Base-by-base conservation (phyloP, 208 protist genomes). In the Leishmania tropica region DNA sequence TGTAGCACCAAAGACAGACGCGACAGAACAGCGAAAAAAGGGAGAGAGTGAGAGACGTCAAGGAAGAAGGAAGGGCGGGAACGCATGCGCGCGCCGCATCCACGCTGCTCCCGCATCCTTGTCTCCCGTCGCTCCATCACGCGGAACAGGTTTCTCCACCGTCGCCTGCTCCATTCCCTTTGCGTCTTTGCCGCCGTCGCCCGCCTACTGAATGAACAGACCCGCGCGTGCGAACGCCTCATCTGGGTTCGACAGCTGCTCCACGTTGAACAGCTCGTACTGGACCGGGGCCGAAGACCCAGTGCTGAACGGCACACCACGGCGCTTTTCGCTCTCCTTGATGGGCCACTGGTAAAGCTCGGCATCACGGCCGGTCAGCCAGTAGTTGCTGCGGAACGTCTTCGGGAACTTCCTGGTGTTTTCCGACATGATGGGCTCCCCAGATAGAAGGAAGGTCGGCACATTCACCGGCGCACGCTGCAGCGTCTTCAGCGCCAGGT, bases 261-360 rank as follows among this genome's bases (percentile, higher is more conserved):
- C 94, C 78, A 96, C 94, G 79, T 97, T 97, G 87, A 90, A 97
- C 37, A 95, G 76, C 84, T 97, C 92, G 54, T 96, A 88, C 85
- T 95, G 92, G 40, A 94, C 68, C 15, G 92, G 78, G n/a, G 85
- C 67, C 70, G 85, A 84, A 47, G 83, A 83, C 73, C 90, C 86
- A 48, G 81, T 86, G 83, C 84, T 85, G 78, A 96, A 91, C 5
- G 88, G 70, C 28, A 96, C 88, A 62, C 92, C 94, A 83, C 94
- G 94, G 76, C 90, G 89, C 80, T 92, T 93, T 88, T 97, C 92
- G 11, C 76, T 81, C 51, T 95, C 92, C 80, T 94, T 96, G 87
- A 96, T 94, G 58, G 88, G 86, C 92, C 92, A 97, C 85, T 97
- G 94, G 84, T 97, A 97, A 17, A 97, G 80, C 84, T 96, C 90